Conservation (phyloP, 2,329 filamentous ascomycete species). For the Coniella lustricola region DNA sequence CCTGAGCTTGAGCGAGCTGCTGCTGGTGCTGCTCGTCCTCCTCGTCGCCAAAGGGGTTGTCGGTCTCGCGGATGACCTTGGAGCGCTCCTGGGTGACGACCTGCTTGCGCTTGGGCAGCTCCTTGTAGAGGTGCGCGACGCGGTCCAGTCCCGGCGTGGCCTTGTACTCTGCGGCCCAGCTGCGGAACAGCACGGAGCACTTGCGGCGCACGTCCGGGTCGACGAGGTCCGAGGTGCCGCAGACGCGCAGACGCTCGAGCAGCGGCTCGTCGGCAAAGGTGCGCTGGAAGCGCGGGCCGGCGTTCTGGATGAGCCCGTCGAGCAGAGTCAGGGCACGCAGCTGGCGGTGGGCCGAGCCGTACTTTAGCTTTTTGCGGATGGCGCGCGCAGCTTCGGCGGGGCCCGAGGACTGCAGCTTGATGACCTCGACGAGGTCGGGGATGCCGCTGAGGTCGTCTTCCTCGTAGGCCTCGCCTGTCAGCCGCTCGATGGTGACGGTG, state of each 20-base stretch:
- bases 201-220: constrained; percentile 83
- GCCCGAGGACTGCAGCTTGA: constrained; percentile 80
- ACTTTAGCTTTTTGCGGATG: constrained; percentile 97
- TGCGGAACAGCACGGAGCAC: constrained; percentile 76
- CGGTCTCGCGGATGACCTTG: constrained; percentile 76
- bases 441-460: constrained; percentile 90
- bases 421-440: constrained; percentile 88
- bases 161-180: constrained; percentile 81
- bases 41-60: constrained; percentile 62
- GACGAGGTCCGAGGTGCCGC: constrained; percentile 76
- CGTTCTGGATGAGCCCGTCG: constrained; percentile 92
- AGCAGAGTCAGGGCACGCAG: constrained; percentile 81
- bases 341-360: constrained; percentile 90
- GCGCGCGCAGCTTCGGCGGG: constrained; percentile 86
- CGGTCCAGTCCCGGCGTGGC: constrained; percentile 71
- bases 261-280: constrained; percentile 85
- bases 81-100: constrained; percentile 70
- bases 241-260: constrained; percentile 81
- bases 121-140: constrained; percentile 71
- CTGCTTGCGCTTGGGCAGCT: constrained; percentile 61
- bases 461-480: constrained; percentile 83
- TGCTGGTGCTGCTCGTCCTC: constrained; percentile 45
- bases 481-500: constrained; percentile 82
- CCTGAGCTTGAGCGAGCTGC: constrained; percentile 20
- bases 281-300: constrained; percentile 77